These are phyloP conservation scores for Myxozyma nipponensis DNA, from an alignment of 805 yeast genomes.

Conservation along the genomic window DNA sequence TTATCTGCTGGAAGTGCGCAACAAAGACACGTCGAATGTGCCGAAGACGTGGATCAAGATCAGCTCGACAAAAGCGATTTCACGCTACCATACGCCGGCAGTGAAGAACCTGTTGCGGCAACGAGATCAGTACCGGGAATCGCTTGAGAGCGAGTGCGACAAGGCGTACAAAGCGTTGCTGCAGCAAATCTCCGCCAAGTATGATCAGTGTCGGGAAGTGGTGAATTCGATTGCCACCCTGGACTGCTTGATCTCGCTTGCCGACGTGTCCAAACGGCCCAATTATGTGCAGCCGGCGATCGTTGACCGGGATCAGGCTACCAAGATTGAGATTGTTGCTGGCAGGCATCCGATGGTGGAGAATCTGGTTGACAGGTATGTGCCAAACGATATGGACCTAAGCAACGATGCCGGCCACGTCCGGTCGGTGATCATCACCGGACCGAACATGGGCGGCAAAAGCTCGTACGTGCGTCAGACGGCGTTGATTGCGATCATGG, in stretches of 20 bases:
- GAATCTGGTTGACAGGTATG: constrained; percentile 45
- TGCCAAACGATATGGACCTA: constrained; percentile 63
- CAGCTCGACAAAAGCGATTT: constrained; percentile 60
- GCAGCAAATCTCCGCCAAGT: constrained; percentile 40
- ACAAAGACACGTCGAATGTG: constrained; percentile 50
- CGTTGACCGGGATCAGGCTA: constrained; percentile 36
- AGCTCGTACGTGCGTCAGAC: constrained; percentile 71
- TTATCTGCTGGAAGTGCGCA: constrained; percentile 71
- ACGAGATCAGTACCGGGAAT: constrained; percentile 59
- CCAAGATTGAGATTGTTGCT: constrained; percentile 48
- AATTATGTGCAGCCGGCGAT: constrained; percentile 52
- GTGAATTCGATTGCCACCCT: constrained; percentile 50
- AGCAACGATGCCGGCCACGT: constrained; percentile 38
- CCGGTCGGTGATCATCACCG: constrained; percentile 65
- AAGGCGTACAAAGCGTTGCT: constrained; percentile 45
- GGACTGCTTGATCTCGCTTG: constrained; percentile 66
- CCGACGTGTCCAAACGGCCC: constrained; percentile 52
- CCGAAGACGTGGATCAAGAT: constrained; percentile 78
- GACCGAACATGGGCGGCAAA: constrained; percentile 74
- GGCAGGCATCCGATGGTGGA: constrained; percentile 71
- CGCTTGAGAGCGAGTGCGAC: constrained; percentile 47
- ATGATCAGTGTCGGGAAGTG: constrained; percentile 41
- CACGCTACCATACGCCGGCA: constrained; percentile 68
- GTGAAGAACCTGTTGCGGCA: constrained; percentile 49
- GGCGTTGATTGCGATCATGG: constrained; percentile 66